Conservation (phyloP, 2,329 filamentous ascomycete genomes). For the Cercospora sesami region DNA sequence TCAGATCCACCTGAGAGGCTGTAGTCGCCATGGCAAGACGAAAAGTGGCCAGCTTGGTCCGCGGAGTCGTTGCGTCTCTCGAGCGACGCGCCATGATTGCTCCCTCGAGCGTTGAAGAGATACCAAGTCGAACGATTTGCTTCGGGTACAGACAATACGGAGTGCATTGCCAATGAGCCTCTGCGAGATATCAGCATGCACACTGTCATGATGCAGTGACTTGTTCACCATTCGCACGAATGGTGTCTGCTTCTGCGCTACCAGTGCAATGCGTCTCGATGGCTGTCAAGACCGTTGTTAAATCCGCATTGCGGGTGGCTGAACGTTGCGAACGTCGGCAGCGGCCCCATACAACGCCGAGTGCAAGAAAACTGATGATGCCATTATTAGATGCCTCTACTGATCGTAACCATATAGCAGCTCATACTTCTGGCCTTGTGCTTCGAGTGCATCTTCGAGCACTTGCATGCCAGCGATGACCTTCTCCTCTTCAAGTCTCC, state of each 20-base stretch:
- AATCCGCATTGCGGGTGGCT: not conserved
- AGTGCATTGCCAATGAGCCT: not conserved
- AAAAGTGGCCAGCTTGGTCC: not conserved
- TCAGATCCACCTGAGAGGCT: not conserved
- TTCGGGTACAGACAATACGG: not conserved
- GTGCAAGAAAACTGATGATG: not conserved
- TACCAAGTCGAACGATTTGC: not conserved
- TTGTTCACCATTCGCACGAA: not conserved
- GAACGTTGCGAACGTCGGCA: not conserved
- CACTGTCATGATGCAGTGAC: not conserved
- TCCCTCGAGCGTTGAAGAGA: not conserved
- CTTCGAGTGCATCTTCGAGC: constrained; percentile 71
- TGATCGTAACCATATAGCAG: constrained; percentile 43
- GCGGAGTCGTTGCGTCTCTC: not conserved
- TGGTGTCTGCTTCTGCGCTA: not conserved
- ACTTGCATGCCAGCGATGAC: constrained; percentile 77
- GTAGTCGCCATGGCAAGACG: not conserved
- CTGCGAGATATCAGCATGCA: not conserved
- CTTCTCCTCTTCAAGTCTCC: constrained; percentile 82
- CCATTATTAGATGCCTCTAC: not conserved
- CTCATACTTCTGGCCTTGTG: constrained; percentile 52
- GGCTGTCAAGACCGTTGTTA: not conserved
- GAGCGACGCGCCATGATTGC: not conserved
- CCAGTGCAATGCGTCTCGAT: not conserved
- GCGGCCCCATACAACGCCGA: not conserved